Evolutionary conservation across 768 basidiomycete species (phyloP).

Genomic region (Pisolithus microcarpus): DNA sequence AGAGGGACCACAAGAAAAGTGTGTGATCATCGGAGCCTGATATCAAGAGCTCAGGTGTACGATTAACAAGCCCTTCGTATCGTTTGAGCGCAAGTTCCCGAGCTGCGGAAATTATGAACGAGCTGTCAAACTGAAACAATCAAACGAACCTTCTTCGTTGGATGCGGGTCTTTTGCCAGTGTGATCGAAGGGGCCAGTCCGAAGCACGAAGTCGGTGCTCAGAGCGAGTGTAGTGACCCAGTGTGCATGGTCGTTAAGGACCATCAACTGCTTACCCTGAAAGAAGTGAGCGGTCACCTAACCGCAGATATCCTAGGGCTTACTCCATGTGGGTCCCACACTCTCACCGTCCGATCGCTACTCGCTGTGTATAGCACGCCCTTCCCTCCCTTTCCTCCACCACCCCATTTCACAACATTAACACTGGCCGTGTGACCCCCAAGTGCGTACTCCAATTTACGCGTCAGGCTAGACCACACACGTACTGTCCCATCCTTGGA

Average conservation of each 20-base stretch:
- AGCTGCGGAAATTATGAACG: slow-evolving; percentile 38
- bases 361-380: slow-evolving; percentile 92
- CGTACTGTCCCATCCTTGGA: slow-evolving; percentile 95
- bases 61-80: slow-evolving; percentile 63
- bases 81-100: slow-evolving; percentile 69
- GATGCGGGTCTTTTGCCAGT: slow-evolving; percentile 68
- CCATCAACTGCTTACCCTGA: slow-evolving; percentile 80
- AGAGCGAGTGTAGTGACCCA: slow-evolving; percentile 97
- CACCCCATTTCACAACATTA: slow-evolving; percentile 95
- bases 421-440: slow-evolving; percentile 93
- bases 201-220: slow-evolving; percentile 90
- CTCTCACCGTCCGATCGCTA: slow-evolving; percentile 87
- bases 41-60: slow-evolving; percentile 74
- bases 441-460: slow-evolving; percentile 73
- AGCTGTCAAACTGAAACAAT: neutral
- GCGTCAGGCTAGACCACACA: slow-evolving; percentile 78
- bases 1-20: slow-evolving; percentile 89
- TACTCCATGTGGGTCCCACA: slow-evolving; percentile 86
- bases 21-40: slow-evolving; percentile 98
- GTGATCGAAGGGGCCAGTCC: slow-evolving; percentile 94
- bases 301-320: slow-evolving; percentile 13
- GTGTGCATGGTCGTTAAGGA: slow-evolving; percentile 92
- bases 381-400: slow-evolving; percentile 55
- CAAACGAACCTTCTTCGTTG: slow-evolving; percentile 67
- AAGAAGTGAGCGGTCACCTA: slow-evolving; percentile 3